Evolutionary conservation across 225 moss, liverwort and hornwort species (phyloP).

Genomic region (Neckera pumila): DNA sequence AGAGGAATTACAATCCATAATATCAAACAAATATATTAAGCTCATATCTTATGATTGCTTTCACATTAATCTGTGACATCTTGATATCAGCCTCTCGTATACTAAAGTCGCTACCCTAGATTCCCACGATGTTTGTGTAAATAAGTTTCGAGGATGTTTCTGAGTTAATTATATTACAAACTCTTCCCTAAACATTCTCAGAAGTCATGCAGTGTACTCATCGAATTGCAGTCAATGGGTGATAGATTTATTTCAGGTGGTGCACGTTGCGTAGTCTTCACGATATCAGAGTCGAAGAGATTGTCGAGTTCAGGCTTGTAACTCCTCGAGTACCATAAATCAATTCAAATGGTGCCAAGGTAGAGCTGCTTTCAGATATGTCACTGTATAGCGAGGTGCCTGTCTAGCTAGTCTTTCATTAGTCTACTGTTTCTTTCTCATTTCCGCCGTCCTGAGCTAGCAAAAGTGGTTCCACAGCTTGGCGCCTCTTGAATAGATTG

Average conservation of each 20-base stretch:
- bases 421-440: background rate
- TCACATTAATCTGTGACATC: background rate
- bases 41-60: background rate
- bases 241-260: background rate
- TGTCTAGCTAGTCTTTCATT: background rate
- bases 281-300: background rate
- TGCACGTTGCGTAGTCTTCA: background rate
- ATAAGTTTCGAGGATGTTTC: background rate
- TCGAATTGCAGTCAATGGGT: background rate
- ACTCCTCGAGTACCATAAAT: background rate
- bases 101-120: background rate
- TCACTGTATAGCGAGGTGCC: background rate
- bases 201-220: background rate
- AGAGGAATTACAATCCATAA: background rate
- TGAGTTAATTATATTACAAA: background rate
- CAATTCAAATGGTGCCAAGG: background rate
- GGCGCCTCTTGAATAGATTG: background rate
- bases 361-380: background rate
- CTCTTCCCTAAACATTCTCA: background rate
- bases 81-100: background rate
- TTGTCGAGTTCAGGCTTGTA: background rate
- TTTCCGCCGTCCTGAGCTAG: background rate
- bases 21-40: background rate
- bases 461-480: background rate
- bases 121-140: background rate